Base-by-base conservation (phyloP, 495 filamentous ascomycete species). In the Cenococcum geophilum region DNA sequence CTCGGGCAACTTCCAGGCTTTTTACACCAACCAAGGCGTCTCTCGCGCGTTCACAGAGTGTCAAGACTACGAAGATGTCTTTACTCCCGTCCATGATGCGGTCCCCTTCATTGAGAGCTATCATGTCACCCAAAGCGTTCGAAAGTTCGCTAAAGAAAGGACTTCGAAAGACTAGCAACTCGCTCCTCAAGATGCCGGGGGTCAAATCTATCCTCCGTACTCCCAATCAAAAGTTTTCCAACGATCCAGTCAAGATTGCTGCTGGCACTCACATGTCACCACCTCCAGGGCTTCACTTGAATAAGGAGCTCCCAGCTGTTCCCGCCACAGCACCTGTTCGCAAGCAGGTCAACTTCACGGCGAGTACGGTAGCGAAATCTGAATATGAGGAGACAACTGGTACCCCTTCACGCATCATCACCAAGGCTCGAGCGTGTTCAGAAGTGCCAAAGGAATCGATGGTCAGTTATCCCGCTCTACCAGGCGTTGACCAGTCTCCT, bases 11-110 rank as follows among this genome's bases (percentile, higher is more conserved):
- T 54, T 77, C 73, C 60, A 82, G 81, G 16, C 72, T 91, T 49
- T 82, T 85, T 74, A 92, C 89, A 1, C 91, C 90, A 0, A 95
- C 89, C 35, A 88, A 87, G 67, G 77, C 89, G n/a, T 91, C 89
- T 0, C 68, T 88, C 45, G 83, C 86, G 22, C 86, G 89, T 21
- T 72, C 78, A 40, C 70, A 74, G 55, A 89, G 79, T 66, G 70
- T 80, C 52, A 92, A 86, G 74, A 71, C 78, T 12, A 65, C 73
- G 21, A 83, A 79, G 55, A 79, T 75, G 9, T 76, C 76, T 3
- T 59, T 79, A 76, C 79, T 86, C 34, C 82, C 84, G 11, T 81
- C 80, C 0, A 58, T 83, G 45, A 71, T 74, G 5, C 71, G 74
- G 16, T 81, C 82, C n/a, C 73, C 78, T 9, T 64, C 67, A 16